Conservation (phyloP, 495 filamentous ascomycete genomes). For the Talaromyces liani region DNA sequence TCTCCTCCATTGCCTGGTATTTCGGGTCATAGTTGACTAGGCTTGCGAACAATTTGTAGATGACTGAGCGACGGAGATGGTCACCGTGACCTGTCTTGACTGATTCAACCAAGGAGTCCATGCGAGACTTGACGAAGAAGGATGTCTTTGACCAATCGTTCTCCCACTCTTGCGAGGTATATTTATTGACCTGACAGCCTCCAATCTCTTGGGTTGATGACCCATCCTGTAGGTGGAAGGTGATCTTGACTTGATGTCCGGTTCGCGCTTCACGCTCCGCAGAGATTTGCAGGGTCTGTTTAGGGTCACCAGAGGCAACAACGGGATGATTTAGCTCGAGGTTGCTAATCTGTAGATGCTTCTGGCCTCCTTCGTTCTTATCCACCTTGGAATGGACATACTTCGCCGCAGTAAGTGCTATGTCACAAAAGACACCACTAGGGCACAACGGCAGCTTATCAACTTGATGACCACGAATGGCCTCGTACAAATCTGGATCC, state of each 20-base stretch:
- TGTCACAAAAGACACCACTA: too few species aligned
- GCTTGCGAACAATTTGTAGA: not conserved
- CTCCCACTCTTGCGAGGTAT: not conserved
- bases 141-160: not conserved
- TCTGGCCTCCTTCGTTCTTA: too few species aligned
- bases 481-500: too few species aligned
- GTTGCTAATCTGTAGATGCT: slow-evolving; percentile 20
- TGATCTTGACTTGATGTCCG: not conserved
- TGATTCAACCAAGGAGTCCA: not conserved
- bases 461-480: too few species aligned
- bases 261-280: too few species aligned
- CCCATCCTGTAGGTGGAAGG: not conserved
- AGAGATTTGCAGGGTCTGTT: too few species aligned
- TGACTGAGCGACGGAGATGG: not conserved
- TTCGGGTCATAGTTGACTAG: not conserved
- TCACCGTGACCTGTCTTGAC: not conserved
- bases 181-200: not conserved
- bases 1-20: not conserved
- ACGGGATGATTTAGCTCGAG: not conserved
- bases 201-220: not conserved
- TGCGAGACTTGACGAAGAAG: not conserved
- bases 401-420: too few species aligned
- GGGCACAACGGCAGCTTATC: too few species aligned
- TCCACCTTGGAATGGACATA: too few species aligned
- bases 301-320: not conserved